Evolutionary conservation across 176 grass and related monocot genomes (phyloP).

Genomic region (Musa itinerans): DNA sequence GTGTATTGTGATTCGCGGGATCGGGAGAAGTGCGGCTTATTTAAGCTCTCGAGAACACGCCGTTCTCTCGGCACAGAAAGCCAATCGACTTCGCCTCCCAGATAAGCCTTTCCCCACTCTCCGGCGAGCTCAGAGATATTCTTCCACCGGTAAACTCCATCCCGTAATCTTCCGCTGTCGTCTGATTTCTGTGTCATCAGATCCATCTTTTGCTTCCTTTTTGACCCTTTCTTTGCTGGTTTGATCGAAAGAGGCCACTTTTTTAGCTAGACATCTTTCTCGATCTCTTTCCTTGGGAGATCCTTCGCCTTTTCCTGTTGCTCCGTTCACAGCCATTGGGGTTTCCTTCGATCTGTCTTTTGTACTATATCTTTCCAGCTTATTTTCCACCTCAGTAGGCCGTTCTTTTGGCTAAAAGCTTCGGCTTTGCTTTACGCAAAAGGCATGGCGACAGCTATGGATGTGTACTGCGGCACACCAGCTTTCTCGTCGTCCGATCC

Average conservation of each 20-base stretch:
- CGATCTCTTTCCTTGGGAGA: background rate
- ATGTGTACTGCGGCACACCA: background rate
- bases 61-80: background rate
- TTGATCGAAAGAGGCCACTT: slow-evolving; percentile 4
- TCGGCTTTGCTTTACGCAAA: slow-evolving; percentile 4
- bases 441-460: slow-evolving; percentile 19
- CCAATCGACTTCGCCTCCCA: background rate
- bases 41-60: background rate
- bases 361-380: no score
- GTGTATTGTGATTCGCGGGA: background rate
- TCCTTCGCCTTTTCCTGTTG: background rate
- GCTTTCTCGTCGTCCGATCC: slow-evolving; percentile 17
- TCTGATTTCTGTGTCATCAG: background rate
- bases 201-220: background rate
- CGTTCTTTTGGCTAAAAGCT: slow-evolving; percentile 1
- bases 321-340: background rate
- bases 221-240: background rate
- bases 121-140: background rate
- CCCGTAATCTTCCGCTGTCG: background rate
- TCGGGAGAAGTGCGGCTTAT: background rate
- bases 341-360: no score
- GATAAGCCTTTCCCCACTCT: background rate
- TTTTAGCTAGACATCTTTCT: background rate
- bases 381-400: background rate
- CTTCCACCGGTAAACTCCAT: background rate